These are phyloP conservation scores for Colletotrichum zoysiae DNA, from an alignment of 2,329 filamentous ascomycete genomes.

Conservation along the genomic window DNA sequence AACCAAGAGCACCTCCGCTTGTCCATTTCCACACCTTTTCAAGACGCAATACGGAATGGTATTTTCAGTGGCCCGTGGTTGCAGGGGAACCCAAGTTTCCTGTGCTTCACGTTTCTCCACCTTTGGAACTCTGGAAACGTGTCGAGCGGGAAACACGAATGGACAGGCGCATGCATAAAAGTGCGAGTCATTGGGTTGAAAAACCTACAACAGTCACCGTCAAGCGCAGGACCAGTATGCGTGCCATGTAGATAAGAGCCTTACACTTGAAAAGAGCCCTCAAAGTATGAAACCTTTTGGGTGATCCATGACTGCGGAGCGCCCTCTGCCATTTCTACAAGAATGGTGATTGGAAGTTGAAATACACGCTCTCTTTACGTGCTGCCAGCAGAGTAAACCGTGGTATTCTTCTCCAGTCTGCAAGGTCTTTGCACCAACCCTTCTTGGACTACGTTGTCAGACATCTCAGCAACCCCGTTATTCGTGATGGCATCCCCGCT, in stretches of 20 bases:
- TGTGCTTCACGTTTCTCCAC: constrained; percentile 3
- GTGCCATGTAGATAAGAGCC: background rate
- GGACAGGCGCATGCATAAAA: background rate
- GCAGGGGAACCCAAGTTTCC: constrained; percentile 14
- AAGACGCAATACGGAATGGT: background rate
- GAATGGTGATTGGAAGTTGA: background rate
- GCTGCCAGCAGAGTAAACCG: background rate
- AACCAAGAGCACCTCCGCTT: constrained; percentile 13
- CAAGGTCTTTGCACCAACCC: background rate
- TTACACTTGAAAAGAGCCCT: background rate
- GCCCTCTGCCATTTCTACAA: background rate
- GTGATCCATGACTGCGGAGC: too few species aligned
- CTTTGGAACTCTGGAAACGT: constrained; percentile 17
- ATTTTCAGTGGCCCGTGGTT: constrained; percentile 9
- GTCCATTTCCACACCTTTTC: background rate
- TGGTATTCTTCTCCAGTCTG: background rate
- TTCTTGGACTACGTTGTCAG: background rate
- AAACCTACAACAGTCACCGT: background rate
- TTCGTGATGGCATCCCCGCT: constrained; percentile 31
- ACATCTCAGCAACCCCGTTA: too few species aligned
- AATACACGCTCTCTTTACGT: background rate
- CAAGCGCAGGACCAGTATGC: background rate
- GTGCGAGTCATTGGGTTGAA: constrained; percentile 15
- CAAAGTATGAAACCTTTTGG: too few species aligned
- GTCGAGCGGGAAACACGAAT: background rate